Evolutionary conservation across 1,284 basidiomycete species (phyloP).

Genomic region (Abortiporus biennis): DNA sequence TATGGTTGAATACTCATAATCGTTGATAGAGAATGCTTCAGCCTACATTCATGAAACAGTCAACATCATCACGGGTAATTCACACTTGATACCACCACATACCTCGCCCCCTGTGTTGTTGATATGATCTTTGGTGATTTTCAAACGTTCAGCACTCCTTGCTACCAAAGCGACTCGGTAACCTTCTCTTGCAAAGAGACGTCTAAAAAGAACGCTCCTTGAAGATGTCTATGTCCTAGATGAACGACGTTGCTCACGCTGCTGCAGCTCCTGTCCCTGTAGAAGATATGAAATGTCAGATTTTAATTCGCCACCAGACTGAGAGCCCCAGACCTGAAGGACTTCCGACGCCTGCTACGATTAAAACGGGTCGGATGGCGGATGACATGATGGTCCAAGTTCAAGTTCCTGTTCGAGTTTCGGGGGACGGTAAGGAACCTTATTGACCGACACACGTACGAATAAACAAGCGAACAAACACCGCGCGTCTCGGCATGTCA

Average conservation of each 20-base stretch:
- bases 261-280: conserved; percentile 1
- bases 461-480: no score
- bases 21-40: conserved; percentile 47
- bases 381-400: no score
- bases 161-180: background rate
- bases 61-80: background rate
- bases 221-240: background rate
- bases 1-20: conserved; percentile 50
- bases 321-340: conserved; percentile 25
- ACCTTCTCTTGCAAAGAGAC: background rate
- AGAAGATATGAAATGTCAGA: background rate
- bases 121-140: background rate
- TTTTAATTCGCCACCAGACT: no score
- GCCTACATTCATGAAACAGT: conserved; percentile 34
- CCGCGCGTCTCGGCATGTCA: no score
- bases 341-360: conserved; percentile 51
- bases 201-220: background rate
- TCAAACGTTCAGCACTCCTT: background rate
- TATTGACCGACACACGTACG: no score
- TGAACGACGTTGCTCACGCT: background rate
- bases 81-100: background rate
- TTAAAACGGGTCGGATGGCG: conserved; percentile 35
- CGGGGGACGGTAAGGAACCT: no score
- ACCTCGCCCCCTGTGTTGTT: conserved; percentile 1
- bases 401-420: no score